Percentiles rank a stretch among this genome's conserved stretches.
Evolutionary conservation across 257 asterid genomes (phyloP).

Genomic region (Primulina huaijiensis): DNA sequence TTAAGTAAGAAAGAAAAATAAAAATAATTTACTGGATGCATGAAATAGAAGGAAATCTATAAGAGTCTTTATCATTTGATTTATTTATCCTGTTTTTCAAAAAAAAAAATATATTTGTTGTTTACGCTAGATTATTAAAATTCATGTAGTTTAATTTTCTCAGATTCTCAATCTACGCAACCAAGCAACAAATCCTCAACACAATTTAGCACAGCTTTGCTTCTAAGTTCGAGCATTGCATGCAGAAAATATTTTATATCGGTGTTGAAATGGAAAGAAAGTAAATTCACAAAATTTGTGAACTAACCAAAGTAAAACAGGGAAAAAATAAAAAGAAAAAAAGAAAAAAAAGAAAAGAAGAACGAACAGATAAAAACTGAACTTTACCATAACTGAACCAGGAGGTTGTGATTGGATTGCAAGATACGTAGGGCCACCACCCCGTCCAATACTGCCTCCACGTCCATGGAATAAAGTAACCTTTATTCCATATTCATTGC

Average conservation of each 20-base stretch:
- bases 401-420: constrained; percentile 99
- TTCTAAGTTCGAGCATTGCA: not conserved
- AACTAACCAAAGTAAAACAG: not conserved
- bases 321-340: not conserved
- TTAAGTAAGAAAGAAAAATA: not conserved
- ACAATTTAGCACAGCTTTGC: too few relatives aligned
- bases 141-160: not conserved
- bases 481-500: constrained; percentile 81
- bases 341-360: not conserved
- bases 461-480: constrained; percentile 97
- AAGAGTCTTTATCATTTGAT: not conserved
- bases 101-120: too few relatives aligned
- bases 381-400: constrained; percentile 91
- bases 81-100: not conserved
- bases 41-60: not conserved
- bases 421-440: constrained; percentile 94
- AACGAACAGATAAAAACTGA: not conserved
- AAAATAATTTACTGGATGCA: not conserved
- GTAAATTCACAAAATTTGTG: not conserved
- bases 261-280: not conserved
- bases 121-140: too few relatives aligned
- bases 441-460: constrained; percentile 98
- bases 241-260: too few relatives aligned
- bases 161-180: not conserved
- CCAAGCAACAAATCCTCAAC: not conserved